Conservation (phyloP, 2,329 filamentous ascomycete species). For the Anisogramma anomala region DNA sequence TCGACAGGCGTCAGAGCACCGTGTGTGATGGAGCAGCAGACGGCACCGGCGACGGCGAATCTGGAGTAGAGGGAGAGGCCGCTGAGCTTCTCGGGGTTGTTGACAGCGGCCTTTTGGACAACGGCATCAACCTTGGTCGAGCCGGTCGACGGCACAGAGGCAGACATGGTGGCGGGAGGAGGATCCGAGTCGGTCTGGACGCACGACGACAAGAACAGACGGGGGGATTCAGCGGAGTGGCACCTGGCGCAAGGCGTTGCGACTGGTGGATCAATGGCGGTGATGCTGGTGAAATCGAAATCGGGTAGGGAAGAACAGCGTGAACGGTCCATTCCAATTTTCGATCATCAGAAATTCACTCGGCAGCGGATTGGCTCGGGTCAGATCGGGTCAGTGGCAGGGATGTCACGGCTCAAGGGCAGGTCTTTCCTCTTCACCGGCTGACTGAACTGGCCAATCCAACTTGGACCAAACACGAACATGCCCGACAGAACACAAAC, state of each 20-base stretch:
- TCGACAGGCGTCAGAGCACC: slow-evolving; percentile 94
- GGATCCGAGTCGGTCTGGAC: too few relatives aligned
- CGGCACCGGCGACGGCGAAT: slow-evolving; percentile 92
- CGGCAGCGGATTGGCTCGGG: too few relatives aligned
- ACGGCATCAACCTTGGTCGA: slow-evolving; percentile 35
- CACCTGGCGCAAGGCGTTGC: neutral
- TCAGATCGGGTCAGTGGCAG: too few relatives aligned
- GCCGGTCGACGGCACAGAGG: slow-evolving; percentile 25
- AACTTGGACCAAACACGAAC: too few relatives aligned
- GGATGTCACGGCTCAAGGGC: too few relatives aligned
- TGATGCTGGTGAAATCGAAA: neutral
- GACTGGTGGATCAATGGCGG: neutral
- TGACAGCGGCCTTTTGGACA: slow-evolving; percentile 30
- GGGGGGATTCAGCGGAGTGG: slow-evolving; percentile 20
- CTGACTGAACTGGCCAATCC: too few relatives aligned
- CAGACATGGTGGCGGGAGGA: slow-evolving; percentile 37
- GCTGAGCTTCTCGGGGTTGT: slow-evolving; percentile 31
- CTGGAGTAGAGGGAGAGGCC: slow-evolving; percentile 72
- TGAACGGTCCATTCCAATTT: too few relatives aligned
- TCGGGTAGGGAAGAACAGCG: too few relatives aligned
- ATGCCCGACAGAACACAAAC: too few relatives aligned
- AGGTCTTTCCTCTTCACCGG: too few relatives aligned
- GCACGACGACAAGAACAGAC: slow-evolving; percentile 14
- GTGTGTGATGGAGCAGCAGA: slow-evolving; percentile 98
- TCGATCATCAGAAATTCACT: too few relatives aligned